Conservation (phyloP, 2,329 filamentous ascomycete species). For the Leptographium lundbergii region DNA sequence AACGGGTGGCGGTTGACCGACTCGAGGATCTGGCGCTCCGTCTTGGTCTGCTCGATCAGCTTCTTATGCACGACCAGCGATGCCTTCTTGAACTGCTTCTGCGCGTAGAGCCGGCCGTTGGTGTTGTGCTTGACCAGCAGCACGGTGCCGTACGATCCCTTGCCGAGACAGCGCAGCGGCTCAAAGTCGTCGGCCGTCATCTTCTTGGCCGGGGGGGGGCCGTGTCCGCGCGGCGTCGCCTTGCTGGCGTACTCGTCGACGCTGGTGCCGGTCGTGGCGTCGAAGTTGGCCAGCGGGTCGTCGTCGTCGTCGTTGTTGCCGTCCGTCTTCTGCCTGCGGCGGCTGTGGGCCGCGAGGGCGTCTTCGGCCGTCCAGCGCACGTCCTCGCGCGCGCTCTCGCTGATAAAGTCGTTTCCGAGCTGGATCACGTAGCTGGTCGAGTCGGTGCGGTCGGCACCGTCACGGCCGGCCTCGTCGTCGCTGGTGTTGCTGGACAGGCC, state of each 20-base stretch:
- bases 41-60: slow-evolving; percentile 93
- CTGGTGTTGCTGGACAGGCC: slow-evolving; percentile 43
- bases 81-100: slow-evolving; percentile 98
- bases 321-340: neutral
- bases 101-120: slow-evolving; percentile 84
- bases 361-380: slow-evolving; percentile 6
- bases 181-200: slow-evolving; percentile 90
- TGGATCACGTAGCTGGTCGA: slow-evolving; percentile 73
- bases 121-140: slow-evolving; percentile 79
- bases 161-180: slow-evolving; percentile 80
- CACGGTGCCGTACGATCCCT: slow-evolving; percentile 92
- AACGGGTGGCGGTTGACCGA: slow-evolving; percentile 95
- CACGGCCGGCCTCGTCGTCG: slow-evolving; percentile 36
- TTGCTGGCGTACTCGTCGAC: neutral
- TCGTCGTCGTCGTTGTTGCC: neutral
- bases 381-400: slow-evolving; percentile 42
- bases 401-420: slow-evolving; percentile 75
- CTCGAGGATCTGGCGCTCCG: slow-evolving; percentile 87
- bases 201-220: slow-evolving; percentile 45
- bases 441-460: slow-evolving; percentile 47
- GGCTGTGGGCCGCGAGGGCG: neutral
- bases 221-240: neutral
- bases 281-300: neutral
- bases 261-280: neutral
- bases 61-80: slow-evolving; percentile 92